Conservation (phyloP, 2,329 filamentous ascomycete genomes). For the Aspergillus melleus region DNA sequence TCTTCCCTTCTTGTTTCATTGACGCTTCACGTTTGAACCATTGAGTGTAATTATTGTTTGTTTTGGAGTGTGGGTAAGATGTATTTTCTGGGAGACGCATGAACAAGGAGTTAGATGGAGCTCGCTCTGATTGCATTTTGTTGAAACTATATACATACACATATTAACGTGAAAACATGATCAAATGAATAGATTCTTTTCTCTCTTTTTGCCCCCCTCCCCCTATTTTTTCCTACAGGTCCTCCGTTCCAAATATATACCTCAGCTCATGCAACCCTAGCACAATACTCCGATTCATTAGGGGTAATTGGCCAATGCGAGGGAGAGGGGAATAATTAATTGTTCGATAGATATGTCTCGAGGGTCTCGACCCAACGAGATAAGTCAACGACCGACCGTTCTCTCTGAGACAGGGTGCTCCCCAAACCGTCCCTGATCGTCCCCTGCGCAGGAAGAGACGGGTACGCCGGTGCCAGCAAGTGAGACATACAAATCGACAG, state of each 20-base stretch:
- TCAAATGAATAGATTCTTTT: background rate
- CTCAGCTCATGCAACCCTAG: too few relatives aligned
- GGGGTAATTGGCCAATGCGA: background rate
- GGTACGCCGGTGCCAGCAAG: background rate
- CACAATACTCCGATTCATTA: too few relatives aligned
- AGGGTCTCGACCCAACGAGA: too few relatives aligned
- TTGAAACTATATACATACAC: slow-evolving; percentile 8
- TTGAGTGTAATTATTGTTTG: background rate
- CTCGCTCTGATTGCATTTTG: background rate
- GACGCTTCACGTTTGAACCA: background rate
- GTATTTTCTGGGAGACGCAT: slow-evolving; percentile 6
- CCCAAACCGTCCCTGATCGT: background rate
- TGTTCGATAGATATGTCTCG: too few relatives aligned
- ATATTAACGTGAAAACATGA: background rate
- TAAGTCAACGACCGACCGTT: too few relatives aligned
- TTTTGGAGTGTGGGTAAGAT: slow-evolving; percentile 3
- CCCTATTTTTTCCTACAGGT: background rate
- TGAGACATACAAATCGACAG: background rate
- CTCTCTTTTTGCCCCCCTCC: too few relatives aligned
- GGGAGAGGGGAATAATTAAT: too few relatives aligned
- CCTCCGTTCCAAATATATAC: background rate
- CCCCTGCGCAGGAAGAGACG: background rate
- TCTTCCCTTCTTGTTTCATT: background rate
- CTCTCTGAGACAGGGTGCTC: too few relatives aligned
- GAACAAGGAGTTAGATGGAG: slow-evolving; percentile 9